Evolutionary conservation across 345 rosid species (phyloP).

Genomic region (Salix arbutifolia): DNA sequence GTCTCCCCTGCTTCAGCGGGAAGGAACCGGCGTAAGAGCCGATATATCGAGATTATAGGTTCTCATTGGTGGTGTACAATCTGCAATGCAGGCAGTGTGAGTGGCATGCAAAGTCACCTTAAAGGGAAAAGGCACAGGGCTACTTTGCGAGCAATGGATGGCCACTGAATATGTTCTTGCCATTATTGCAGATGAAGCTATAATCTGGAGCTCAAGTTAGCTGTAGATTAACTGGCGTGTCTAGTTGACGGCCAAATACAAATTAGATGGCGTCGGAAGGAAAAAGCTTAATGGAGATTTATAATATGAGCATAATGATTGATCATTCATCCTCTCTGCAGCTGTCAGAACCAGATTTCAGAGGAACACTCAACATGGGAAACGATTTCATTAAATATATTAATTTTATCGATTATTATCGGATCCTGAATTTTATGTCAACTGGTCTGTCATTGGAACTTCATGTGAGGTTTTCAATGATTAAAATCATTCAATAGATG

Average conservation of each 20-base stretch:
- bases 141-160: not conserved
- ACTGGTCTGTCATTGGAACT: too few relatives aligned
- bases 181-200: not conserved
- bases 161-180: not conserved
- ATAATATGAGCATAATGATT: too few relatives aligned
- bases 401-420: not conserved
- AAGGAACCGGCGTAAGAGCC: not conserved
- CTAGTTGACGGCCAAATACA: too few relatives aligned
- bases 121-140: conserved; percentile 13
- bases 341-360: not conserved
- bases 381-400: not conserved
- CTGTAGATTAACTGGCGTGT: not conserved
- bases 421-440: not conserved
- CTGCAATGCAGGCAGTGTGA: conserved; percentile 2
- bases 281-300: not conserved
- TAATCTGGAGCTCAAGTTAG: not conserved
- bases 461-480: too few relatives aligned
- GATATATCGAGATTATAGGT: too few relatives aligned
- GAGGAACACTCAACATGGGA: not conserved
- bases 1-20: not conserved
- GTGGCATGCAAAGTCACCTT: not conserved
- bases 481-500: too few relatives aligned
- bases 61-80: not conserved
- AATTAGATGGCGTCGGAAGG: not conserved
- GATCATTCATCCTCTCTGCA: not conserved